These are phyloP conservation scores for Ceratobasidium sp. DNA, from an alignment of 1,284 basidiomycete species.

Conservation along the genomic window DNA sequence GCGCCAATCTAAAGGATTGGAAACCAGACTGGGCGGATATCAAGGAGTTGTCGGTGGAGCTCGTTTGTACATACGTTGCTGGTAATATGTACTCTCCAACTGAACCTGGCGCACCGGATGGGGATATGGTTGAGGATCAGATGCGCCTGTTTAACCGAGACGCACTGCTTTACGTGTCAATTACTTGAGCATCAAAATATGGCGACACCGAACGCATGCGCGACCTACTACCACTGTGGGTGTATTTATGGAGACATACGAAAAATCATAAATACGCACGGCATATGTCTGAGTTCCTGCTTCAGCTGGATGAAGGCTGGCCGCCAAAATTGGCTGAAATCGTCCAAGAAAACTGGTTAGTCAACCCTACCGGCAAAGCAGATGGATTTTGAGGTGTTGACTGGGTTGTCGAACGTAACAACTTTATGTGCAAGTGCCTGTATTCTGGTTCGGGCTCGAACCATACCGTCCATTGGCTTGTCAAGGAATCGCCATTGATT, in stretches of 20 bases:
- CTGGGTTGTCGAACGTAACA: slow-evolving; percentile 52
- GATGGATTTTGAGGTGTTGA: slow-evolving; percentile 50
- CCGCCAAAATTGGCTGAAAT: slow-evolving; percentile 38
- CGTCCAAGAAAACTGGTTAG: slow-evolving; percentile 48
- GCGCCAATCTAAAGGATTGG: slow-evolving; percentile 48
- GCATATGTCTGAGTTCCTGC: slow-evolving; percentile 46
- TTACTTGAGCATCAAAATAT: slow-evolving; percentile 52
- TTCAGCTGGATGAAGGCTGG: slow-evolving; percentile 6
- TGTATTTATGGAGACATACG: slow-evolving; percentile 50
- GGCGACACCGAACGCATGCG: slow-evolving; percentile 56
- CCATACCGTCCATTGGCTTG: not conserved
- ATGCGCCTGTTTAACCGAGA: slow-evolving; percentile 50
- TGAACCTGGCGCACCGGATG: not conserved
- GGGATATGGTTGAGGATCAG: slow-evolving; percentile 54
- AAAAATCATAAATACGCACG: slow-evolving; percentile 55
- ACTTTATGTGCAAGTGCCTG: slow-evolving; percentile 49
- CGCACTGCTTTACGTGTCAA: slow-evolving; percentile 53
- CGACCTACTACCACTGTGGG: slow-evolving; percentile 51
- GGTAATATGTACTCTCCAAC: slow-evolving; percentile 7
- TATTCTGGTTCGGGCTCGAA: not conserved
- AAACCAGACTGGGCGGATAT: slow-evolving; percentile 48
- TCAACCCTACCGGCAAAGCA: slow-evolving; percentile 51
- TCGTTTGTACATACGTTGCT: slow-evolving; percentile 48
- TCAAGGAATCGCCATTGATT: slow-evolving; percentile 11
- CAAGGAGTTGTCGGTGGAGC: slow-evolving; percentile 43